Evolutionary conservation across 768 basidiomycete species (phyloP).

Genomic region (Hydnum rufescens): DNA sequence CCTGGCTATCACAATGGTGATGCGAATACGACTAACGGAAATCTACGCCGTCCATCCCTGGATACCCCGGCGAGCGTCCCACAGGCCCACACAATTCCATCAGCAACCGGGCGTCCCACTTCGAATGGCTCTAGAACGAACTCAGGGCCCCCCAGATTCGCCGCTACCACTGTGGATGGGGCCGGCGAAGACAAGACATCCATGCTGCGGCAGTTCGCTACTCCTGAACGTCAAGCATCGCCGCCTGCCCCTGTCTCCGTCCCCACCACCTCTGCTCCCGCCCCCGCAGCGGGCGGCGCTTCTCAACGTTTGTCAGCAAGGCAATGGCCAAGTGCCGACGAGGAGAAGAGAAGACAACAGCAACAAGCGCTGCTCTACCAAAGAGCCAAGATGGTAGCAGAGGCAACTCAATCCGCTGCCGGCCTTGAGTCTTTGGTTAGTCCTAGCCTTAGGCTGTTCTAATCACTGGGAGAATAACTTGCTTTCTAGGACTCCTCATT

Average conservation of each 20-base stretch:
- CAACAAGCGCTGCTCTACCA: conserved; percentile 22
- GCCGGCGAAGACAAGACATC: neutral
- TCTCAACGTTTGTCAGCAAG: conserved; percentile 13
- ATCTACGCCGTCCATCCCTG: neutral
- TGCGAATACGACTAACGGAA: neutral
- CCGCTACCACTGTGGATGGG: conserved; percentile 16
- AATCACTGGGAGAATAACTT: neutral
- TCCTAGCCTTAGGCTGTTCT: neutral
- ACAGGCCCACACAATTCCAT: neutral
- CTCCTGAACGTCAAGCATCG: conserved; percentile 19
- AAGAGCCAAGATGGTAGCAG: conserved; percentile 2
- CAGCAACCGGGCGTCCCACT: neutral
- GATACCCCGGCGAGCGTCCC: neutral
- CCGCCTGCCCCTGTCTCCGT: neutral
- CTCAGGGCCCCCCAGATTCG: conserved; percentile 21
- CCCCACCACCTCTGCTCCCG: neutral
- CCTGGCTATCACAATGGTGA: neutral
- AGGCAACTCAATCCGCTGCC: neutral
- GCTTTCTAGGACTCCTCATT: neutral
- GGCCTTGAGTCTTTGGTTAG: neutral
- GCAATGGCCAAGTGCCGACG: conserved; percentile 49
- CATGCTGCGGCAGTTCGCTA: conserved; percentile 14
- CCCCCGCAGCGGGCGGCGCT: neutral
- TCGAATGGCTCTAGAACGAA: neutral
- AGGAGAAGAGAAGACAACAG: conserved; percentile 56